Percentiles rank a stretch among this genome's conserved stretches.
These are phyloP conservation scores for Penicillium brevicompactum DNA, from an alignment of 2,329 filamentous ascomycete genomes.

Conservation along the genomic window DNA sequence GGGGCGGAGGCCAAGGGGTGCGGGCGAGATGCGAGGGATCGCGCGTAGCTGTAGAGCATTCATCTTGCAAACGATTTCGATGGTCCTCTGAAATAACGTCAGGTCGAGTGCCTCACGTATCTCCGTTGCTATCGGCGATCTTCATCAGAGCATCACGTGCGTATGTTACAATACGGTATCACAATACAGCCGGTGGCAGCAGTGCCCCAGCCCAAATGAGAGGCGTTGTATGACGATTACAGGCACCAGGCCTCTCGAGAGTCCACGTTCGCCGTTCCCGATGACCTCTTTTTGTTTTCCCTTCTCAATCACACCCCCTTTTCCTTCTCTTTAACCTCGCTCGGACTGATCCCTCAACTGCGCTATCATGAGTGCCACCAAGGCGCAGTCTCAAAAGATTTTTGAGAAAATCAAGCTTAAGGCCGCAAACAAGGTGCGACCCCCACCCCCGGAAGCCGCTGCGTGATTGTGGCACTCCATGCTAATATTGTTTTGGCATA, in stretches of 20 bases:
- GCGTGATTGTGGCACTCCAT: constrained; percentile 18
- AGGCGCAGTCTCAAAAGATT: constrained; percentile 93
- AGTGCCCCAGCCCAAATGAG: not conserved
- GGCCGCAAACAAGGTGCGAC: constrained; percentile 82
- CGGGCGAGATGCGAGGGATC: constrained; percentile 16
- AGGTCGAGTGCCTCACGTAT: not conserved
- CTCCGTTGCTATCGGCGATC: constrained; percentile 11
- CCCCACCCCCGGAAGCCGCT: constrained; percentile 26
- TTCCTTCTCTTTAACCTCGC: constrained; percentile 11
- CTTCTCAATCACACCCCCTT: constrained; percentile 10
- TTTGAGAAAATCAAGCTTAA: constrained; percentile 97
- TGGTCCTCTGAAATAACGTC: not conserved
- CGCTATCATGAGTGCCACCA: constrained; percentile 69
- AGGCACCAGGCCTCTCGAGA: constrained; percentile 14
- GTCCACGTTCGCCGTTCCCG: constrained; percentile 42
- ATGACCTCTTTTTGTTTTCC: constrained; percentile 24
- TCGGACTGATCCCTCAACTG: constrained; percentile 8
- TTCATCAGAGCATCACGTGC: constrained; percentile 6
- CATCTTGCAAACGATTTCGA: constrained; percentile 11
- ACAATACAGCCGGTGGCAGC: not conserved
- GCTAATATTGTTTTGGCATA: constrained; percentile 17
- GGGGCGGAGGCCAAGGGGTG: constrained; percentile 30
- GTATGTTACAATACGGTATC: constrained; percentile 4
- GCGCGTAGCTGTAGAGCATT: constrained; percentile 20
- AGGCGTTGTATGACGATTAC: constrained; percentile 11